A percentile compares a stretch with the other conserved stretches of the same genome.
These are phyloP conservation scores for Scopulariopsis brevicaulis DNA, from an alignment of 2,329 filamentous ascomycete species.

Conservation along the genomic window DNA sequence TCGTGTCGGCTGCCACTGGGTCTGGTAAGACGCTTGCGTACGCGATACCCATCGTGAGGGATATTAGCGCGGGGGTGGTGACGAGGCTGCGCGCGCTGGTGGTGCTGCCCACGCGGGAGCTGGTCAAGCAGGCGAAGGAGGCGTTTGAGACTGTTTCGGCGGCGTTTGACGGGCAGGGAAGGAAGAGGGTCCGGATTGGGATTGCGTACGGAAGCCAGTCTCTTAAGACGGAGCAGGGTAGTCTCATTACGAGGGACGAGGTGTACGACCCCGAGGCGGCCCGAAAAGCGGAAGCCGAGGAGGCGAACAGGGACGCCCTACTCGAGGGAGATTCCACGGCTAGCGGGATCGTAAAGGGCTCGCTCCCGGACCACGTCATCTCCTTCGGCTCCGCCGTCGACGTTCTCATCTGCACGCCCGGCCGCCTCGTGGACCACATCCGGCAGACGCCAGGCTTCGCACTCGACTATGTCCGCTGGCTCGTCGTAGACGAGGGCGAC, in stretches of 20 bases:
- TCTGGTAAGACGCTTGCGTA: conserved; percentile 95
- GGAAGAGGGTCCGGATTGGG: conserved; percentile 66
- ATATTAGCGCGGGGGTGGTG: conserved; percentile 52
- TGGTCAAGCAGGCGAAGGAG: conserved; percentile 77
- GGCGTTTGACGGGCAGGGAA: conserved; percentile 39
- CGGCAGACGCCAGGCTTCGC: conserved; percentile 73
- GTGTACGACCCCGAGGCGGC: conserved; percentile 56
- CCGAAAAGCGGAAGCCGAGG: conserved; percentile 26
- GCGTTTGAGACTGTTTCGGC: conserved; percentile 64
- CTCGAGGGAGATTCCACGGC: conserved; percentile 21
- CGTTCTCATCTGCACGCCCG: conserved; percentile 83
- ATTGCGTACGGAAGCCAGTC: conserved; percentile 74
- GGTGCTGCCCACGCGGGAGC: conserved; percentile 80
- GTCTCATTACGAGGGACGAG: conserved; percentile 31
- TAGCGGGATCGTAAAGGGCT: conserved; percentile 9
- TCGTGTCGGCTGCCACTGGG: conserved; percentile 86
- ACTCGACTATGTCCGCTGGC: conserved; percentile 69
- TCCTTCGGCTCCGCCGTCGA: conserved; percentile 65
- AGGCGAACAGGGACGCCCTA: conserved; percentile 20
- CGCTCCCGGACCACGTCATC: conserved; percentile 50
- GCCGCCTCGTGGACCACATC: conserved; percentile 83
- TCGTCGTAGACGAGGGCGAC: conserved; percentile 90
- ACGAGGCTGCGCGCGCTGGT: conserved; percentile 68
- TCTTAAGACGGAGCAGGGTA: conserved; percentile 51
- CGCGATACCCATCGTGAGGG: conserved; percentile 71